These are phyloP conservation scores for Dittrichia graveolens DNA, from an alignment of 129 eudicot species.

Conservation along the genomic window DNA sequence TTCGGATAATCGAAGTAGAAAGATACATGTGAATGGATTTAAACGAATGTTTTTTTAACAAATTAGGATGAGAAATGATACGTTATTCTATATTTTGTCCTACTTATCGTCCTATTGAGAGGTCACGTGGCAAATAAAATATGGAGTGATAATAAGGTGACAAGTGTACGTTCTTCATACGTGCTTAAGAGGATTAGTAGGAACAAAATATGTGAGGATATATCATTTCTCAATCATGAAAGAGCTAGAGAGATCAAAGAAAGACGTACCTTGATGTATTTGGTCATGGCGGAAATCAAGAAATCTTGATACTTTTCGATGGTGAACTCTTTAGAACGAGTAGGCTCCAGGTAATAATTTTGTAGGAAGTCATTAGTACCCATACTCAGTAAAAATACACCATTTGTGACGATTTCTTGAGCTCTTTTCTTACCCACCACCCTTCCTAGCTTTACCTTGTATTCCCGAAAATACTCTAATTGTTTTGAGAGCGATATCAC, in stretches of 20 bases:
- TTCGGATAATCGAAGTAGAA: too few species aligned
- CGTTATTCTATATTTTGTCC: too few species aligned
- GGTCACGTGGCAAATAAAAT: too few species aligned
- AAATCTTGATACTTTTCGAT: conserved; percentile 51
- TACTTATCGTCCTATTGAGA: too few species aligned
- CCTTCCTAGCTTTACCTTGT: conserved; percentile 43
- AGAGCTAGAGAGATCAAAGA: conserved; percentile 11
- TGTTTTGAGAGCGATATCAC: conserved; percentile 54
- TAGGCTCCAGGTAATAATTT: conserved; percentile 50
- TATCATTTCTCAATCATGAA: background rate
- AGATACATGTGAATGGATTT: too few species aligned
- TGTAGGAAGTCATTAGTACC: conserved; percentile 68
- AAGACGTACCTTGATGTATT: conserved; percentile 46
- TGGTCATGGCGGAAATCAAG: conserved; percentile 49
- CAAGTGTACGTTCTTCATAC: too few species aligned
- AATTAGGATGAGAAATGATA: too few species aligned
- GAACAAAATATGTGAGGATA: too few species aligned
- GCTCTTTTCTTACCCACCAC: conserved; percentile 45
- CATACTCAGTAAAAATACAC: conserved; percentile 47
- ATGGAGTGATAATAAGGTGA: too few species aligned
- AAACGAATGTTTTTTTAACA: too few species aligned
- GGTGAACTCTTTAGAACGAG: conserved; percentile 50
- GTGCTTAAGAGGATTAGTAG: too few species aligned
- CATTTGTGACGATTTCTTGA: conserved; percentile 42
- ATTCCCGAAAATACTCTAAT: conserved; percentile 52